These are phyloP conservation scores for Pseudogymnoascus sp. DNA, from an alignment of 2,329 filamentous ascomycete species.

Conservation along the genomic window DNA sequence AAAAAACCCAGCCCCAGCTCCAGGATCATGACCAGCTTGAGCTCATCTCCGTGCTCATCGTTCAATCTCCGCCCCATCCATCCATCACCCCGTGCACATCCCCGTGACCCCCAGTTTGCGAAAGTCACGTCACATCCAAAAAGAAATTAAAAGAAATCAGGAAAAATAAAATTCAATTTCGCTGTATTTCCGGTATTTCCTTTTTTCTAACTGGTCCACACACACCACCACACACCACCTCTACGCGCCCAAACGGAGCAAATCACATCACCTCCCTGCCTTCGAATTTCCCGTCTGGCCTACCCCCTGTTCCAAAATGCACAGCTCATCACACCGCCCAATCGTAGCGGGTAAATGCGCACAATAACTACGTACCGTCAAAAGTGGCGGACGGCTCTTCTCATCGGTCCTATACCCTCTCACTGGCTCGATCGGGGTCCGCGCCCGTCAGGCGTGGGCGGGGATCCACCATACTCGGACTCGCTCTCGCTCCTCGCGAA, in stretches of 20 bases:
- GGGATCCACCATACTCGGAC: too few species aligned
- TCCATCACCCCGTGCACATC: background rate
- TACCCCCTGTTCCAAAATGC: background rate
- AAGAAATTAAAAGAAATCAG: background rate
- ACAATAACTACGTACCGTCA: too few species aligned
- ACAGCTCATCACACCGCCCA: background rate
- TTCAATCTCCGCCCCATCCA: background rate
- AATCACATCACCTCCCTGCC: background rate
- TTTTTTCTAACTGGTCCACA: constrained; percentile 1
- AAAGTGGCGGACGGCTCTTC: background rate
- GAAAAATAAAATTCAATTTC: background rate
- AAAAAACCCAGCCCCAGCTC: background rate
- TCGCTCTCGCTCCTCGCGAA: too few species aligned
- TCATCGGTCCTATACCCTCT: background rate
- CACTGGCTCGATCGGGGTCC: background rate
- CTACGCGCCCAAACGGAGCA: background rate
- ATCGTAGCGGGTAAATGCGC: background rate
- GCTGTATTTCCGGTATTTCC: background rate
- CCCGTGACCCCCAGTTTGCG: background rate
- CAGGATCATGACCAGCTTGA: too few species aligned
- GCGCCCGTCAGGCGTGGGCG: background rate
- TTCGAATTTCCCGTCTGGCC: background rate
- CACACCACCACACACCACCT: background rate
- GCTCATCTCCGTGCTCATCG: background rate
- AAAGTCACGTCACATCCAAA: background rate